Evolutionary conservation across 306 rosid genomes (phyloP).

Genomic region (Crataegus laevigata): DNA sequence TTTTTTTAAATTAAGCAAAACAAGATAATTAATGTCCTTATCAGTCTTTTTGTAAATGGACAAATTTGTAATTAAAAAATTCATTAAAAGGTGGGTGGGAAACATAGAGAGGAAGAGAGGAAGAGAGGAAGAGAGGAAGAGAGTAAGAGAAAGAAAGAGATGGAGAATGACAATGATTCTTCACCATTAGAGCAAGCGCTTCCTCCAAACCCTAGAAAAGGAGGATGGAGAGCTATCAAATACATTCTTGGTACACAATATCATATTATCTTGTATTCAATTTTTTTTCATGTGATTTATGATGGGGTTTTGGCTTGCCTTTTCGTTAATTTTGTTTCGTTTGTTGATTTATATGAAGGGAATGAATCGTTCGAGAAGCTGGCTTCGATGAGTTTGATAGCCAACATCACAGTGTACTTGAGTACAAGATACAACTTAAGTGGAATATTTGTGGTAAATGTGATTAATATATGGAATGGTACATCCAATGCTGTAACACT

Average conservation of each 20-base stretch:
- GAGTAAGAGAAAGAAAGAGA: not conserved
- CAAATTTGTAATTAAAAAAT: too few relatives aligned
- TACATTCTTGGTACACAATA: conserved; percentile 38
- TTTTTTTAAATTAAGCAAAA: too few relatives aligned
- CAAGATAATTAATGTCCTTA: too few relatives aligned
- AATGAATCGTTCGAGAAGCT: conserved; percentile 84
- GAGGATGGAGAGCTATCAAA: conserved; percentile 51
- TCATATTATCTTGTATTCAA: not conserved
- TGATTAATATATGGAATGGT: conserved; percentile 70
- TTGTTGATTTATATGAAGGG: conserved; percentile 20
- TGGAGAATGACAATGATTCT: conserved; percentile 13
- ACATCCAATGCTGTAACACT: conserved; percentile 55
- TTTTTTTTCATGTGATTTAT: not conserved
- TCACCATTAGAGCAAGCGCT: conserved; percentile 6
- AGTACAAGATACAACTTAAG: conserved; percentile 44
- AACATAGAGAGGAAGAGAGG: not conserved
- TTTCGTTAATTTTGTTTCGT: not conserved
- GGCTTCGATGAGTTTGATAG: conserved; percentile 79
- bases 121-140: conserved; percentile 3
- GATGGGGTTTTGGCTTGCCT: not conserved
- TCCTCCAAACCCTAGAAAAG: conserved; percentile 19
- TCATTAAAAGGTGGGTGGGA: too few relatives aligned
- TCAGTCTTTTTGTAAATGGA: too few relatives aligned
- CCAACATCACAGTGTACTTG: conserved; percentile 55
- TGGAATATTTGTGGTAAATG: conserved; percentile 46